phyloP scores from a whole-genome alignment of 1,284 basidiomycete species.

The Moesziomyces globuligerus region DNA sequence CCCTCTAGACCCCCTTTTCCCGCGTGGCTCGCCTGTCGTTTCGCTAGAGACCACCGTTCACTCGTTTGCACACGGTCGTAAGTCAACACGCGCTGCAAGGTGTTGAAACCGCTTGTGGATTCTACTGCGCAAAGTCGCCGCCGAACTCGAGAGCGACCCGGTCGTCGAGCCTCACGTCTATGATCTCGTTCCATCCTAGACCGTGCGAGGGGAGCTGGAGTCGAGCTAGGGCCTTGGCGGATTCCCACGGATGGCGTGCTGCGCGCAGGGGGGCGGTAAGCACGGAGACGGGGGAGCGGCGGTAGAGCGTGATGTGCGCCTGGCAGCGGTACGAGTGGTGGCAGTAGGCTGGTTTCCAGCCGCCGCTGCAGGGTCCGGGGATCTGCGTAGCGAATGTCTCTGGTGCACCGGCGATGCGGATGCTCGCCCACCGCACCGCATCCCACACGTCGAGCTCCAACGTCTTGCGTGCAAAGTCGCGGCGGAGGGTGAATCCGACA shows the following conservation, averaged over 20 bases:
- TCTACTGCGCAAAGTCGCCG: conserved; percentile 31
- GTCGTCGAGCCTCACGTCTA: conserved; percentile 12
- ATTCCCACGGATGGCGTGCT: background rate
- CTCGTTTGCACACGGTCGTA: background rate
- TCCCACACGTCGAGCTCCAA: conserved; percentile 33
- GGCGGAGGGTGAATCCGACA: conserved; percentile 12
- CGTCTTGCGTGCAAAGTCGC: conserved; percentile 17
- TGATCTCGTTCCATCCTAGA: conserved; percentile 17
- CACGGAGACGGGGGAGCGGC: background rate
- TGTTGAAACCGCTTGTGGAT: background rate
- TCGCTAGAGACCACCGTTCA: too few species aligned
- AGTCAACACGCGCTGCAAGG: background rate
- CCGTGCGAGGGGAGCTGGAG: conserved; percentile 4
- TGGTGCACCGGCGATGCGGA: conserved; percentile 14
- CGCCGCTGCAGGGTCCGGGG: conserved; percentile 24
- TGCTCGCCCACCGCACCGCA: conserved; percentile 15
- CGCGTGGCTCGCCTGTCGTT: too few species aligned
- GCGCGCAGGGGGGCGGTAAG: background rate
- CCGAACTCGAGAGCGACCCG: conserved; percentile 45
- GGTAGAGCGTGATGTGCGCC: conserved; percentile 12
- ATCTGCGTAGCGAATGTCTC: conserved; percentile 31
- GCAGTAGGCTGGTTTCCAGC: conserved; percentile 36
- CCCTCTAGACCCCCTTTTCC: too few species aligned
- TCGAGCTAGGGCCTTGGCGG: background rate
- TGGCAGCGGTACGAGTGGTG: conserved; percentile 39